phyloP scores from a whole-genome alignment of 2,329 filamentous ascomycete species.

The Ascochyta lentis region DNA sequence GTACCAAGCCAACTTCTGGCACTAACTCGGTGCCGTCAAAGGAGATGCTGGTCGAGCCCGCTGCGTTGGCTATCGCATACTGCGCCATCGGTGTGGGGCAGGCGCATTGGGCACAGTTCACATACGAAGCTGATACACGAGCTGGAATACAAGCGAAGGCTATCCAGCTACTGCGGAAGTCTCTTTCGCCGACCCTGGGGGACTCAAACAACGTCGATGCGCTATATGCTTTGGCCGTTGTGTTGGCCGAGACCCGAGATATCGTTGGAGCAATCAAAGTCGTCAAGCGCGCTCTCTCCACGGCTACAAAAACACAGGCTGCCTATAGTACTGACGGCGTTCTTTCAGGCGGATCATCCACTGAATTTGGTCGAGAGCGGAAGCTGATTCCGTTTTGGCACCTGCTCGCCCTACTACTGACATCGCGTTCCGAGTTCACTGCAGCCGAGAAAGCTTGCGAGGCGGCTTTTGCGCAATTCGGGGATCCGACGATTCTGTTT shows the following conservation, averaged over 20 bases:
- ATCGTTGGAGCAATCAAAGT: conserved; percentile 80
- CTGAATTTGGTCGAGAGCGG: conserved; percentile 59
- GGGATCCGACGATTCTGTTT: conserved; percentile 73
- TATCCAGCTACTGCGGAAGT: conserved; percentile 75
- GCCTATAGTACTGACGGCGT: conserved; percentile 42
- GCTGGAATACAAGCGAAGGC: conserved; percentile 79
- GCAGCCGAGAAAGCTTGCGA: conserved; percentile 85
- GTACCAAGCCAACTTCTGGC: conserved; percentile 34
- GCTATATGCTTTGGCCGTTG: conserved; percentile 79
- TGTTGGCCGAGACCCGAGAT: conserved; percentile 88
- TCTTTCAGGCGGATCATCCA: conserved; percentile 32
- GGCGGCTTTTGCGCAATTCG: conserved; percentile 89
- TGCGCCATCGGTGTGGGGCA: conserved; percentile 85
- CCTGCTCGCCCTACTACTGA: conserved; percentile 82
- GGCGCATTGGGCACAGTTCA: conserved; percentile 85
- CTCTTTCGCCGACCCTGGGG: conserved; percentile 71
- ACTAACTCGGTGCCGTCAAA: conserved; percentile 41
- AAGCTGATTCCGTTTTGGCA: conserved; percentile 87
- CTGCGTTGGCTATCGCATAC: conserved; percentile 70
- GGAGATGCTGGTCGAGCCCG: conserved; percentile 59
- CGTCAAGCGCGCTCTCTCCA: conserved; percentile 76
- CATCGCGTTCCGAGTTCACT: conserved; percentile 82
- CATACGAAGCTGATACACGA: conserved; percentile 74
- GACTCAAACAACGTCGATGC: conserved; percentile 74
- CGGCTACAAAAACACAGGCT: conserved; percentile 51